Evolutionary conservation across 768 basidiomycete species (phyloP).

Genomic region (Boletus patriciae): DNA sequence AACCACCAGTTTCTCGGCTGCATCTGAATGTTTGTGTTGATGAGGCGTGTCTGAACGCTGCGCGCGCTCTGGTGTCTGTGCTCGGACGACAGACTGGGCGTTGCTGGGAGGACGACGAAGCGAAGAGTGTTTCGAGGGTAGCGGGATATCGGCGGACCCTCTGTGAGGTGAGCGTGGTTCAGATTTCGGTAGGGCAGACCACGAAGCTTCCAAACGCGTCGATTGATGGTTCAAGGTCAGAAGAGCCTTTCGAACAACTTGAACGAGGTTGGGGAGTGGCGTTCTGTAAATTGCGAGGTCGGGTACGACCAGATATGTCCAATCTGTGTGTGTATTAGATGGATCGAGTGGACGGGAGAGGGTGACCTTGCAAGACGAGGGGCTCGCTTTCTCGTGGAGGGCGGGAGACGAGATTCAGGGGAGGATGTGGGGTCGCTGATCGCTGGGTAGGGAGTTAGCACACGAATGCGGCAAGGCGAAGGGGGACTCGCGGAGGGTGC

Average conservation of each 20-base stretch:
- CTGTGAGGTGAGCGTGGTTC: neutral
- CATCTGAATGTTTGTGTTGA: too few species aligned
- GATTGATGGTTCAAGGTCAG: constrained; percentile 10
- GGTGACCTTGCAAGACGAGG: constrained; percentile 21
- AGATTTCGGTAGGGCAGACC: constrained; percentile 5
- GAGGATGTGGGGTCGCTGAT: neutral
- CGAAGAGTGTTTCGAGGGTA: neutral
- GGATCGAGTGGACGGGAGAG: neutral
- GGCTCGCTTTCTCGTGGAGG: neutral
- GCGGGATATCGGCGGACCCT: too few species aligned
- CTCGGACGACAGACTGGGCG: too few species aligned
- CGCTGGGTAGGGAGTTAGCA: neutral
- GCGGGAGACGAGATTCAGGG: constrained; percentile 1
- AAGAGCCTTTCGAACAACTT: constrained; percentile 23
- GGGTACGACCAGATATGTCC: constrained; percentile 32
- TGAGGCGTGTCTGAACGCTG: too few species aligned
- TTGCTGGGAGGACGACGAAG: neutral
- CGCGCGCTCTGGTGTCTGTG: too few species aligned
- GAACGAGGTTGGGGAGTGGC: constrained; percentile 25
- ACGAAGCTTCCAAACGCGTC: constrained; percentile 10
- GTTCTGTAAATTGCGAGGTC: constrained; percentile 24
- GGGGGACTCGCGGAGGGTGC: neutral
- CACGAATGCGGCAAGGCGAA: neutral
- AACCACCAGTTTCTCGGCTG: too few species aligned
- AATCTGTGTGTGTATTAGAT: constrained; percentile 19